Evolutionary conservation across 306 rosid genomes (phyloP), one percentile per base, ranked within the genome.

Genomic region (Hippophae tibetana): DNA sequence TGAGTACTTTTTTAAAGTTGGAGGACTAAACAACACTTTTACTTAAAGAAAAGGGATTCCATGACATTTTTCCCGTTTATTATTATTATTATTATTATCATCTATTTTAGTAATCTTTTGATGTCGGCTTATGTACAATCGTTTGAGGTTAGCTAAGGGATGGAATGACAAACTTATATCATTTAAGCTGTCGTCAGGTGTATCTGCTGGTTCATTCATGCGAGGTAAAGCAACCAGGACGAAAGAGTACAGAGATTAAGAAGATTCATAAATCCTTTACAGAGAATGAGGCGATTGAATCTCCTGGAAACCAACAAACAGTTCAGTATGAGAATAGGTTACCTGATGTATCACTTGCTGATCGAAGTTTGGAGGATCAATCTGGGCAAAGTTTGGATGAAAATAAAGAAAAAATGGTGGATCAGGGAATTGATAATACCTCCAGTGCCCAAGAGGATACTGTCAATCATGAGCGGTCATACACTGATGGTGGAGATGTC

Each of bases 121-220:
- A 31, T 12, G 14, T 12, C 1, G 14, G 14, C n/a, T 49, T 10
- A 31, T 31, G 0, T 31, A 31, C 38, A 31, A 31, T 31, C 0
- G 38, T 31, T 31, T 23, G 14, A 49, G 23, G 13, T 49, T 49
- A 51, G 61, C 64, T 43, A 67, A 64, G 23, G 64, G 67, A 74
- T 65, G 56, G 43, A 47, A 42, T 70, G 68, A 61, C 63, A 18
- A 64, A 69, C 62, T 73, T 43, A 73, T 61, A 67, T 67, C 65
- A 31, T 43, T 60, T 13, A 44, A 18, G 64, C 73, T 70, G 51
- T 62, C 62, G 53, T 72, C 77, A 92, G 99, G 94, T 88, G 48
- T 88, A 88, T 73, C 84, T 92, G 61, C 81, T 88, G 82, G 93
- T 92, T 64, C 95, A 92, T 83, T 68, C 84, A 55, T 77, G 77